Evolutionary conservation across 148 eudicot genomes (phyloP), one percentile per base, ranked within the genome.

Genomic region (Fagopyrum tataricum): DNA sequence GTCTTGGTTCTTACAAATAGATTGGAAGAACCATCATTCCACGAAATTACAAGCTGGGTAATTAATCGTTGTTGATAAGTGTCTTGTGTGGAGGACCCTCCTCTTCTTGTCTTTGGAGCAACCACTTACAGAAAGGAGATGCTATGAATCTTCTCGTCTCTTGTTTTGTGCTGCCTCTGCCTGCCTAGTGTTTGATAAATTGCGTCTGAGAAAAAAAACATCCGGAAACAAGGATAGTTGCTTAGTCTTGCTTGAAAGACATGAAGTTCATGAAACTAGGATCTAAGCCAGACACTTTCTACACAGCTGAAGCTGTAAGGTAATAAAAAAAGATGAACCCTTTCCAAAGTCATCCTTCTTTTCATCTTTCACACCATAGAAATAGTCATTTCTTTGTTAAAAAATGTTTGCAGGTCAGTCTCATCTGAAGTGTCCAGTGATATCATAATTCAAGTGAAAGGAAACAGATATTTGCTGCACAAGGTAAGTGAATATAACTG

Each of bases 241-340:
- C 17, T 15, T n/a, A n/a, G 37, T 31, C 37, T 31, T 31, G 37
- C 37, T 31, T 20, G 20, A 17, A n/a, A 84, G 78, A 82, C 10
- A 95, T 95, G 99, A 95, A 95, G 92, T 95, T 87, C 72, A 95
- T 95, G 99, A 95, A 90, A 82, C 92, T 95, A 72, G 99, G 99
- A 79, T 85, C 96, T 71, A 76, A 91, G 71, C 92, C 96, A 40
- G 99, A 95, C 59, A 91, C 94, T 74, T 95, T 95, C 86, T 81
- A 79, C 73, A 90, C 96, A 44, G 71, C 83, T 72, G 99, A 95
- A 64, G 83, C 88, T 72, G 86, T 90, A 17, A 91, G 99, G 99
- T 91, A 80, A 71, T 69, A 21, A 7, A 74, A 52, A 46, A 44
- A 31, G 52, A 13, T 15, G 5, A 39, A 15, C 23, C 18, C 10